phyloP scores from a whole-genome alignment of 2,329 filamentous ascomycete species.

The Davidsoniella virescens region DNA sequence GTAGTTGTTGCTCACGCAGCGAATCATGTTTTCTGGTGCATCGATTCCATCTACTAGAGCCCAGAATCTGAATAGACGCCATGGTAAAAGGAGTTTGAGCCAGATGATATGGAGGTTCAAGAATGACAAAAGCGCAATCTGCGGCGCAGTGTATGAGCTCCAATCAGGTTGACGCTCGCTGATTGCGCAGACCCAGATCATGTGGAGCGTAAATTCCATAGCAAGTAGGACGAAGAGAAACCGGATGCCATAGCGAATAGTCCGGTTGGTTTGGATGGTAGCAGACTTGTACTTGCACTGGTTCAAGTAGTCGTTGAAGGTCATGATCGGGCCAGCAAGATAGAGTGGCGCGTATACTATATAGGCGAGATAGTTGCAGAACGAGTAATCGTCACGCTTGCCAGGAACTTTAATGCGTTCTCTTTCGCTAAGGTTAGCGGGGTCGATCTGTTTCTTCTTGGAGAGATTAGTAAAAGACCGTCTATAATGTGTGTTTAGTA shows the following conservation, averaged over 20 bases:
- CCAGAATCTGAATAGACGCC: constrained; percentile 99
- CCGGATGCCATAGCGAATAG: constrained; percentile 64
- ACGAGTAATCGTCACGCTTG: constrained; percentile 51
- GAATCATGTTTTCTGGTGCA: constrained; percentile 94
- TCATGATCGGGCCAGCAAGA: constrained; percentile 80
- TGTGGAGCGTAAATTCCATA: constrained; percentile 88
- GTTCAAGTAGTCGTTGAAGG: constrained; percentile 94
- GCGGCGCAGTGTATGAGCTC: constrained; percentile 68
- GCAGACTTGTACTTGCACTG: constrained; percentile 60
- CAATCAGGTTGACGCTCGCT: constrained; percentile 66
- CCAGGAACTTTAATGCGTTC: constrained; percentile 72
- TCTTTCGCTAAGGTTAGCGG: constrained; percentile 68
- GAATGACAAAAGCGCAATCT: constrained; percentile 79
- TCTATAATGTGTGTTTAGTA: not conserved
- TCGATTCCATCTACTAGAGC: constrained; percentile 78
- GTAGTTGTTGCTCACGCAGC: constrained; percentile 92
- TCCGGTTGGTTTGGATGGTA: constrained; percentile 55
- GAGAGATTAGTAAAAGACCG: constrained; percentile 38
- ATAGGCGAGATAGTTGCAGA: constrained; percentile 82
- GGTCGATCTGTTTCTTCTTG: constrained; percentile 97
- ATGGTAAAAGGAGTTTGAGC: constrained; percentile 90
- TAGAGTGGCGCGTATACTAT: constrained; percentile 85
- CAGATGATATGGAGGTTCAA: constrained; percentile 97
- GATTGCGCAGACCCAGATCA: constrained; percentile 85
- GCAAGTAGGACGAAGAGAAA: constrained; percentile 64